These are phyloP conservation scores for Candida sanyaensis DNA, from an alignment of 1,139 yeast genomes.

Conservation along the genomic window DNA sequence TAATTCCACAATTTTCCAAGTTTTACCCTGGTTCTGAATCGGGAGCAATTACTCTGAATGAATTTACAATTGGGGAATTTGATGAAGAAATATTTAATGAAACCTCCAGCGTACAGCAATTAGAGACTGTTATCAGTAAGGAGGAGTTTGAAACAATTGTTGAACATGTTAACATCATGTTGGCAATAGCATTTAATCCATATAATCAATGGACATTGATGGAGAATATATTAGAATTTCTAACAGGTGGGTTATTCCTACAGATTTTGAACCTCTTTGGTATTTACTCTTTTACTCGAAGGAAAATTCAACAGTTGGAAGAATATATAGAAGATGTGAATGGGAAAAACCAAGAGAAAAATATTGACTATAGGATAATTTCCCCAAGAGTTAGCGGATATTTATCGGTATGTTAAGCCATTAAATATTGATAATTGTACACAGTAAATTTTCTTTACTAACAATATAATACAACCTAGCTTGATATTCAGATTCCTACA, in stretches of 20 bases:
- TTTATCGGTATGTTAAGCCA: constrained; percentile 48
- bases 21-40: constrained; percentile 66
- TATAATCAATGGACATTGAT: constrained; percentile 33
- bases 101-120: constrained; percentile 57
- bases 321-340: constrained; percentile 47
- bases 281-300: constrained; percentile 25
- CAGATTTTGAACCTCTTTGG: constrained; percentile 20
- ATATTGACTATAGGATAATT: constrained; percentile 39
- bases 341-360: constrained; percentile 19
- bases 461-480: constrained; percentile 13
- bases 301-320: constrained; percentile 43
- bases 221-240: constrained; percentile 46
- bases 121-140: constrained; percentile 34
- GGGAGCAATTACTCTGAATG: constrained; percentile 49
- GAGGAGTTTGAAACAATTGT: constrained; percentile 46
- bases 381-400: constrained; percentile 61
- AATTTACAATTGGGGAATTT: constrained; percentile 30
- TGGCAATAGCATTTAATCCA: constrained; percentile 45
- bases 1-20: constrained; percentile 61
- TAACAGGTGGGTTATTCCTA: constrained; percentile 41
- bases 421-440: neutral
- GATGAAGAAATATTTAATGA: constrained; percentile 50
- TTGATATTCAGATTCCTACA: constrained; percentile 51
- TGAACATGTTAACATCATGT: constrained; percentile 41
- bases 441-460: neutral